These are phyloP conservation scores for Didymella arachidicola DNA, from an alignment of 2,329 filamentous ascomycete genomes.

Conservation along the genomic window DNA sequence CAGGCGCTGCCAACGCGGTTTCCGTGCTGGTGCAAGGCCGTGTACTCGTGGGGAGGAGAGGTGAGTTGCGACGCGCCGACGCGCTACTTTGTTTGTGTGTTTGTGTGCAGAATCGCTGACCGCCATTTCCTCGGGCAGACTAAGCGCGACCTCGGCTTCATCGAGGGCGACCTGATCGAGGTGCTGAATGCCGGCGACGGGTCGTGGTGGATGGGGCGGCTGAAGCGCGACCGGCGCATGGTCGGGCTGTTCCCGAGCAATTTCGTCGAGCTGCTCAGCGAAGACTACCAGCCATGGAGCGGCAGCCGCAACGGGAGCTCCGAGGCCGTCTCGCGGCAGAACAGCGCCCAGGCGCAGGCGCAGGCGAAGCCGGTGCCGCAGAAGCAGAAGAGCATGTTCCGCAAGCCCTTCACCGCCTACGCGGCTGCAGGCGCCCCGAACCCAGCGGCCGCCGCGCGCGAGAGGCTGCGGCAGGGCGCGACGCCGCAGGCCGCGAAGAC, in stretches of 20 bases:
- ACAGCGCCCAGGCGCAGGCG: conserved; percentile 54
- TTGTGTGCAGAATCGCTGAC: conserved; percentile 34
- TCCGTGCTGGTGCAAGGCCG: conserved; percentile 88
- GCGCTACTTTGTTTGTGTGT: neutral
- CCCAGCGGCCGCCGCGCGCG: conserved; percentile 50
- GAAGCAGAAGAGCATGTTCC: conserved; percentile 64
- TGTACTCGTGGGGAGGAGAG: conserved; percentile 94
- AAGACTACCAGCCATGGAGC: conserved; percentile 79
- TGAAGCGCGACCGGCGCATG: conserved; percentile 87
- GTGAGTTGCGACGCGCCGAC: conserved; percentile 34
- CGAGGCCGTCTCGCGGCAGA: conserved; percentile 60
- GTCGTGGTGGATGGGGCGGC: conserved; percentile 95
- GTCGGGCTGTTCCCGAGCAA: conserved; percentile 96
- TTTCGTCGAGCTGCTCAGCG: conserved; percentile 89
- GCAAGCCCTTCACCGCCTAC: conserved; percentile 72
- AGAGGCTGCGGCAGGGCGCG: conserved; percentile 45
- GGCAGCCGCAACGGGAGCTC: conserved; percentile 56
- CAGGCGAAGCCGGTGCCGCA: conserved; percentile 55
- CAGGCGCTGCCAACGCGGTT: conserved; percentile 75
- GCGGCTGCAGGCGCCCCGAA: conserved; percentile 54
- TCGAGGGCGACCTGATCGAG: conserved; percentile 97
- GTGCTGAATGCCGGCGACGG: conserved; percentile 97
- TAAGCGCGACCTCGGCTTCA: conserved; percentile 93
- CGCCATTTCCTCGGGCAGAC: conserved; percentile 57
- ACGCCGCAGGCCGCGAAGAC: conserved; percentile 47